phyloP scores from a whole-genome alignment of 2,329 filamentous ascomycete species.

The Aspergillus alliaceus region DNA sequence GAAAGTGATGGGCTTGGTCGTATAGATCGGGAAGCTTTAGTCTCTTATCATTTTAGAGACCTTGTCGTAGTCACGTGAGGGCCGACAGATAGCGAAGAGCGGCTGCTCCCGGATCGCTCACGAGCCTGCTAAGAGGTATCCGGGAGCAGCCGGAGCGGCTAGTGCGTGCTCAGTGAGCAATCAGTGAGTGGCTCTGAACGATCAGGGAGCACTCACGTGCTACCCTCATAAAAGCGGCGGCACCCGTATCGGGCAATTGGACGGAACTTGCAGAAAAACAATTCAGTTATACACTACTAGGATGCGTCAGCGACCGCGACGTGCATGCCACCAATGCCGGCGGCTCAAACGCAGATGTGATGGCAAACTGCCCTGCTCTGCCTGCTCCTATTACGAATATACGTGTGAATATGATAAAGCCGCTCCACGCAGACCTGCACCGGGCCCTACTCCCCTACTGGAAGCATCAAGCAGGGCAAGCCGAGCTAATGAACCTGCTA shows the following conservation, averaged over 20 bases:
- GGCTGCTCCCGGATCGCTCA: not conserved
- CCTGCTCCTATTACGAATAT: too few species aligned
- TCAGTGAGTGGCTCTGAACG: not conserved
- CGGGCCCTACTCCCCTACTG: too few species aligned
- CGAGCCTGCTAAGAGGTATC: not conserved
- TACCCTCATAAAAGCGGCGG: not conserved
- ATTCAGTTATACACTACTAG: not conserved
- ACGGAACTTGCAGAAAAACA: not conserved
- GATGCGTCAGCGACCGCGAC: too few species aligned
- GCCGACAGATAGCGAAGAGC: not conserved
- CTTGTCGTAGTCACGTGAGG: not conserved
- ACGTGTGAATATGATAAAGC: too few species aligned
- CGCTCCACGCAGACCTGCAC: too few species aligned
- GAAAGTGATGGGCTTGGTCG: not conserved
- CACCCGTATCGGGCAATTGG: not conserved
- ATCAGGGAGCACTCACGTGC: not conserved
- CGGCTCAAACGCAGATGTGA: too few species aligned
- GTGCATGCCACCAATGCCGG: too few species aligned
- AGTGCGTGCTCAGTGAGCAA: not conserved
- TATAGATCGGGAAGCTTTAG: not conserved
- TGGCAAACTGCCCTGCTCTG: too few species aligned
- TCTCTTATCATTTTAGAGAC: not conserved
- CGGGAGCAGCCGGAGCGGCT: not conserved
- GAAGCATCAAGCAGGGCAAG: too few species aligned
- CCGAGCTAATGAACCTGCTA: too few species aligned